Conservation (phyloP, 768 basidiomycete genomes). For the Termitomyces sp. region DNA sequence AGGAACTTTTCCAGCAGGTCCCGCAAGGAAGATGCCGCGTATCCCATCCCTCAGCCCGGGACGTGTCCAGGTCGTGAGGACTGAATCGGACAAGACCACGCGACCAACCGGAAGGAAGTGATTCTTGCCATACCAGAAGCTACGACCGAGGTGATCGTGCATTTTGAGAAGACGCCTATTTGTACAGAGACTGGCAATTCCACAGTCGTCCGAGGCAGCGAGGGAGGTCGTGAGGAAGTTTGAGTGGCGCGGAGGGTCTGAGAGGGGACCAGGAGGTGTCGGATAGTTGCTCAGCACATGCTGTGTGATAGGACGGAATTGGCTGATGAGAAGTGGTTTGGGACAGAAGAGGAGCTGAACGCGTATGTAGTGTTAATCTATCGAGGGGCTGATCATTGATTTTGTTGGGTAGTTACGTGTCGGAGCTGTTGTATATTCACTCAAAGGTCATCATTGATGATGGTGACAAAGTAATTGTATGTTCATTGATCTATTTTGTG, state of each 20-base stretch:
- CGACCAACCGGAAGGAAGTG: slow-evolving; percentile 43
- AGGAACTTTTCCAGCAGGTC: slow-evolving; percentile 15
- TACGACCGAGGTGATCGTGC: slow-evolving; percentile 40
- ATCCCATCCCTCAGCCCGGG: slow-evolving; percentile 36
- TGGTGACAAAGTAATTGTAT: slow-evolving; percentile 80
- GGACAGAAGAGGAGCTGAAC: slow-evolving; percentile 75
- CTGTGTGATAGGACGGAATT: slow-evolving; percentile 57
- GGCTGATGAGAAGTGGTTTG: slow-evolving; percentile 79
- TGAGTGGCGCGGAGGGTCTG: slow-evolving; percentile 54
- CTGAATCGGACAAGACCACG: slow-evolving; percentile 54
- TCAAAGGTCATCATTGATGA: slow-evolving; percentile 94
- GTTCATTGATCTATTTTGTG: slow-evolving; percentile 19
- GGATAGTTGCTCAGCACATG: slow-evolving; percentile 82
- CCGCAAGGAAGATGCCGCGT: slow-evolving; percentile 27
- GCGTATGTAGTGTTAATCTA: slow-evolving; percentile 43
- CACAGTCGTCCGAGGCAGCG: slow-evolving; percentile 57
- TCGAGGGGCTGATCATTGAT: slow-evolving; percentile 9
- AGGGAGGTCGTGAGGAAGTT: slow-evolving; percentile 35
- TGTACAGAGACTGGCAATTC: slow-evolving; percentile 59
- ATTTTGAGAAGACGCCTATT: slow-evolving; percentile 43
- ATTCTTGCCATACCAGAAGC: slow-evolving; percentile 53
- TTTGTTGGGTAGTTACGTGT: slow-evolving; percentile 62
- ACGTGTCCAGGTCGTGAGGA: slow-evolving; percentile 79
- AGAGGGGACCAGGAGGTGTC: slow-evolving; percentile 59
- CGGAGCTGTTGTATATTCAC: slow-evolving; percentile 81